Conservation (phyloP, 2,329 filamentous ascomycete genomes). For the Daldinia sp. region DNA sequence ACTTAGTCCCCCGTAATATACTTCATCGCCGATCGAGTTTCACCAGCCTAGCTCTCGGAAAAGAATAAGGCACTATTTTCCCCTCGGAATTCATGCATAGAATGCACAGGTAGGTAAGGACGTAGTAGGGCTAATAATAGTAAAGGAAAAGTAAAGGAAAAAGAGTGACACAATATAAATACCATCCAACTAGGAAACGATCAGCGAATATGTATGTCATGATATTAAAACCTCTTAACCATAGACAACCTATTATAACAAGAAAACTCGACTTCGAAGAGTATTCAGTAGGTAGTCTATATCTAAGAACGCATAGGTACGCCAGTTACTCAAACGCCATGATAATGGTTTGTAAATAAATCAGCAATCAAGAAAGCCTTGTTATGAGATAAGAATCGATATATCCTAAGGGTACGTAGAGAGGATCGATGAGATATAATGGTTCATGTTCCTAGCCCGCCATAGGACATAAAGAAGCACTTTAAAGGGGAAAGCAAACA, state of each 20-base stretch:
- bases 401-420: background rate
- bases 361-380: background rate
- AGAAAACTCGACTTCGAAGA: too few relatives aligned
- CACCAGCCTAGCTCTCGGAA: background rate
- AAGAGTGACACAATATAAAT: background rate
- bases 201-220: too few relatives aligned
- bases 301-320: too few relatives aligned
- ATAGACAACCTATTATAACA: too few relatives aligned
- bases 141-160: background rate
- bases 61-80: too few relatives aligned
- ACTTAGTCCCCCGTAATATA: constrained; percentile 4
- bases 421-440: background rate
- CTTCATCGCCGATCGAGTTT: constrained; percentile 13
- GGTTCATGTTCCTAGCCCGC: background rate
- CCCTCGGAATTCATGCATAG: background rate
- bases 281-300: too few relatives aligned
- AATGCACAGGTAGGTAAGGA: background rate
- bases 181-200: too few relatives aligned
- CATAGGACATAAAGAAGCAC: background rate
- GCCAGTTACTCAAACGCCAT: background rate
- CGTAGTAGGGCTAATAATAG: background rate
- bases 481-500: background rate
- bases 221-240: too few relatives aligned
- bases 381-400: background rate
- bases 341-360: background rate